Evolutionary conservation across 768 basidiomycete genomes (phyloP).

Genomic region (Rubroboletus satanas): DNA sequence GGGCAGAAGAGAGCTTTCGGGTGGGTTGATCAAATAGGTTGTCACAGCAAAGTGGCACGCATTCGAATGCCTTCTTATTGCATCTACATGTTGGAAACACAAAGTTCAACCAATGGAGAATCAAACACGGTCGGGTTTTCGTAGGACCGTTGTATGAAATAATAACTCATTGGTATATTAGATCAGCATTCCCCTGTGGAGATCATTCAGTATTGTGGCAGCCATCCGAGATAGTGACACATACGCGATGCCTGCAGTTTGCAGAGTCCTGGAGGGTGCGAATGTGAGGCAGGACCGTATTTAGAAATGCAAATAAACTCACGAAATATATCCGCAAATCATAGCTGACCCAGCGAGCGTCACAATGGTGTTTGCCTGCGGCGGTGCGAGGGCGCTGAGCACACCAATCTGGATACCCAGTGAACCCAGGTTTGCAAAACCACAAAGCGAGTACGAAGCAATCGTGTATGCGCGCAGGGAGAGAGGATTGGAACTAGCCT

Average conservation of each 20-base stretch:
- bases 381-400: conserved; percentile 63
- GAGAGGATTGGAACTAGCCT: conserved; percentile 49
- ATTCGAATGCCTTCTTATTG: not conserved
- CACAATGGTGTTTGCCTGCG: conserved; percentile 67
- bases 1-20: not conserved
- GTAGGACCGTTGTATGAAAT: not conserved
- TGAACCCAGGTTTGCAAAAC: conserved; percentile 85
- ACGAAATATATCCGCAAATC: conserved; percentile 65
- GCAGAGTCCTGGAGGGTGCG: conserved; percentile 38
- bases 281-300: not conserved
- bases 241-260: conserved; percentile 57
- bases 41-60: not conserved
- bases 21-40: not conserved
- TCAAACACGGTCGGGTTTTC: not conserved
- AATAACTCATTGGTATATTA: conserved; percentile 26
- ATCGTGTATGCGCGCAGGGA: conserved; percentile 76
- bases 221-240: conserved; percentile 21
- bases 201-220: conserved; percentile 15
- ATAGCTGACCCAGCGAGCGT: conserved; percentile 64
- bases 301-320: not conserved
- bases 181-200: conserved; percentile 44
- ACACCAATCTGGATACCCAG: conserved; percentile 86
- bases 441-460: conserved; percentile 83
- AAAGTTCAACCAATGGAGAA: not conserved
- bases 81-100: not conserved